phyloP scores from a whole-genome alignment of 345 rosid genomes.

The Syzygium grande region DNA sequence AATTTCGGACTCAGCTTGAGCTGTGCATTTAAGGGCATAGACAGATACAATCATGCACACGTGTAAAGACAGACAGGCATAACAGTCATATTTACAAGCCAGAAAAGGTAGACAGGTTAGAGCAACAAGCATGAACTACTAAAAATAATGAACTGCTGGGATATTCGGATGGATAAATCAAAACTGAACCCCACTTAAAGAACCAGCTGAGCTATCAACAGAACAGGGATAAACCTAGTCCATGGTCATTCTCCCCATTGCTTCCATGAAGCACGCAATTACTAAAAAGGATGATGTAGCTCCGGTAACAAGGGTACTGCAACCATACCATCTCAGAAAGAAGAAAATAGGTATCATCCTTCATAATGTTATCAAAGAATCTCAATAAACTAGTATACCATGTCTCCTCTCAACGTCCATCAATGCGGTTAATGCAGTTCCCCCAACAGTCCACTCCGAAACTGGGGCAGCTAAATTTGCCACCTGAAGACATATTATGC shows the following conservation, averaged over 20 bases:
- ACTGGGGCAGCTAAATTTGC: slow-evolving; percentile 89
- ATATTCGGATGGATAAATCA: neutral
- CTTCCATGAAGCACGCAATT: neutral
- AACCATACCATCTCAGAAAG: neutral
- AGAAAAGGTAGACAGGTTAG: neutral
- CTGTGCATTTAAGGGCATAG: neutral
- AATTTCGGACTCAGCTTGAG: neutral
- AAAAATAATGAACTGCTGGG: neutral
- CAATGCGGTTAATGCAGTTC: slow-evolving; percentile 83
- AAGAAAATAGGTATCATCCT: neutral
- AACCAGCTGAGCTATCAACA: neutral
- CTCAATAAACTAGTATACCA: slow-evolving; percentile 29
- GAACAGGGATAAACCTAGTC: neutral
- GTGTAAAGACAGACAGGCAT: neutral
- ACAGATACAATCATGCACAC: neutral
- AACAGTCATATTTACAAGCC: neutral
- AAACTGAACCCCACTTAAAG: neutral
- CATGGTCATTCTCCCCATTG: neutral
- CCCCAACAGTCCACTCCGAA: slow-evolving; percentile 84
- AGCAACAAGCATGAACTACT: neutral
- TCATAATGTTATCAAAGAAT: neutral
- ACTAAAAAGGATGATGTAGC: neutral
- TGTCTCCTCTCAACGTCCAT: slow-evolving; percentile 99
- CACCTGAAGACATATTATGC: slow-evolving; percentile 37
- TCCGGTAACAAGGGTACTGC: neutral